Evolutionary conservation across 1,284 basidiomycete species (phyloP).

Genomic region (Caloboletus firmus): DNA sequence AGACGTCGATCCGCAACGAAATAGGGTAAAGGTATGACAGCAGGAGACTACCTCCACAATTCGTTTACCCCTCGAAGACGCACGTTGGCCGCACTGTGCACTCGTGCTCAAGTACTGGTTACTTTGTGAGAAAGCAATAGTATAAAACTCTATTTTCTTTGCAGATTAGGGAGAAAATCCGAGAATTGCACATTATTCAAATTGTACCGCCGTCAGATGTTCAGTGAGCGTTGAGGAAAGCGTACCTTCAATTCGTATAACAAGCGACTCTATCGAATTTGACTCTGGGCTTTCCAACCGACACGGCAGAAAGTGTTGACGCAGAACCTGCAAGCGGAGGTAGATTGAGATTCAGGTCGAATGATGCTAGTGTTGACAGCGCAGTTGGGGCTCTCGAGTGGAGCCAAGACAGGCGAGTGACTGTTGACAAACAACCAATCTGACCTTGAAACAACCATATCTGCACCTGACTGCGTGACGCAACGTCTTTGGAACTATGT

Average conservation of each 20-base stretch:
- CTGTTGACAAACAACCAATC: neutral
- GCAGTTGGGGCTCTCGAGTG: no score
- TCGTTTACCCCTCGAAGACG: no score
- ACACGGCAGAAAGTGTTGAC: neutral
- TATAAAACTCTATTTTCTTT: neutral
- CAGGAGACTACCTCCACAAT: no score
- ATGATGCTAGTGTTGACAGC: neutral
- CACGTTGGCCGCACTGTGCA: no score
- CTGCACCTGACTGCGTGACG: neutral
- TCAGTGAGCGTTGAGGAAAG: neutral
- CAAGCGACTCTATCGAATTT: neutral
- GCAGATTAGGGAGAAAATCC: neutral
- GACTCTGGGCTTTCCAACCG: neutral
- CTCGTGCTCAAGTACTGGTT: no score
- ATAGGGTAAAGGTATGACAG: no score
- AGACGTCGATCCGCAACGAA: neutral
- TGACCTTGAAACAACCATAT: neutral
- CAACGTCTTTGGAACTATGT: constrained; percentile 39
- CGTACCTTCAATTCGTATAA: neutral
- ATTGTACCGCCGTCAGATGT: neutral
- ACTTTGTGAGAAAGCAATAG: no score
- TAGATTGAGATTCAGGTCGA: no score
- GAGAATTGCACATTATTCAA: neutral
- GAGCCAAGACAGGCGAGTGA: neutral
- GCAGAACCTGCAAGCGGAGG: neutral